These are phyloP conservation scores for Trichosporon sp. DNA, from an alignment of 1,284 basidiomycete species.

Conservation along the genomic window DNA sequence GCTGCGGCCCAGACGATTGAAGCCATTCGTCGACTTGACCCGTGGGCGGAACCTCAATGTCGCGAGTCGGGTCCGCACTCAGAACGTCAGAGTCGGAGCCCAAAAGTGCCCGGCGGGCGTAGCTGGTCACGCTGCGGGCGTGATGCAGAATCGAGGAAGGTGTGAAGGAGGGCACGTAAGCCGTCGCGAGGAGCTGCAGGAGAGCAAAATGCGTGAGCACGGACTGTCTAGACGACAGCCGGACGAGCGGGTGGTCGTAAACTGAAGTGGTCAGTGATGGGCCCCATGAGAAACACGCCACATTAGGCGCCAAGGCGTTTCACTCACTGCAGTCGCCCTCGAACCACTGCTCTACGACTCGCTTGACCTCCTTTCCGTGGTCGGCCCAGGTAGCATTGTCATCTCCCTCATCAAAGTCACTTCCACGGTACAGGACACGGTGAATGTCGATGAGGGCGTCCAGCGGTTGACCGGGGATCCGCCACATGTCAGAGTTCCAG, in stretches of 20 bases:
- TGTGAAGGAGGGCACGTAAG: conserved; percentile 29
- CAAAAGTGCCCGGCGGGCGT: conserved; percentile 15
- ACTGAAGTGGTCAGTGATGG: conserved; percentile 24
- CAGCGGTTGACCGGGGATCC: conserved; percentile 21
- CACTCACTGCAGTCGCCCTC: conserved; percentile 40
- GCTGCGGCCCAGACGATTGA: conserved; percentile 9
- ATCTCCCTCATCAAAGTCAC: conserved; percentile 14
- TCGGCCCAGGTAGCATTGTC: conserved; percentile 26
- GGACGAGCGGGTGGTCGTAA: conserved; percentile 39
- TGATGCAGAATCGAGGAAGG: conserved; percentile 25
- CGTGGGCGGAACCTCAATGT: not conserved
- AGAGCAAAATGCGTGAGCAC: conserved; percentile 34
- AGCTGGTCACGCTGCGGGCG: conserved; percentile 18
- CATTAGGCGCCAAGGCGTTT: not conserved
- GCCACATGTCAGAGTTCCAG: conserved; percentile 11
- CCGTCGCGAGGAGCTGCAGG: conserved; percentile 30
- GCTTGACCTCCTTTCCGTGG: conserved; percentile 29
- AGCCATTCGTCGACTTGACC: conserved; percentile 24
- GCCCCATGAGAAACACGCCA: not conserved
- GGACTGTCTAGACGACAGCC: conserved; percentile 28
- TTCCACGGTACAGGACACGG: conserved; percentile 38
- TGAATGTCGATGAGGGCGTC: conserved; percentile 42
- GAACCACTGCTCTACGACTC: conserved; percentile 39
- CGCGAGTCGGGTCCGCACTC: not conserved
- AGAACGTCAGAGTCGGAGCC: conserved; percentile 6